Evolutionary conservation across 1,284 basidiomycete genomes (phyloP).

Genomic region (Flammula alnicola): DNA sequence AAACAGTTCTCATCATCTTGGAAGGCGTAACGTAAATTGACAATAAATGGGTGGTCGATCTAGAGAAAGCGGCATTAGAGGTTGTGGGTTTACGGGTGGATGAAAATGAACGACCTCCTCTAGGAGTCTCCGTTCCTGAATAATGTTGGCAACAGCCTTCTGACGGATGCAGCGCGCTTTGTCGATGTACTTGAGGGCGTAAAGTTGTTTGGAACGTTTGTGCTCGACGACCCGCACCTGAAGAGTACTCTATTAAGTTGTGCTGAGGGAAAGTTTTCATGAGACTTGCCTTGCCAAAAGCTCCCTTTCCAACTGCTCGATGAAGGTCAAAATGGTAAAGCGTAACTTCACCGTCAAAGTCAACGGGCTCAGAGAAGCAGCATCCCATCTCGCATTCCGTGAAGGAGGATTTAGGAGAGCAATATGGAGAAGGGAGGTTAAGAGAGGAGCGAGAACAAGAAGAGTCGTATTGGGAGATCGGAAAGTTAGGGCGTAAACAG

Average conservation of each 20-base stretch:
- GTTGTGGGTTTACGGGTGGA: not conserved
- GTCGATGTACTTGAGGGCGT: slow-evolving; percentile 98
- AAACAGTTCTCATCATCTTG: slow-evolving; percentile 99
- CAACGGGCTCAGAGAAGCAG: slow-evolving; percentile 79
- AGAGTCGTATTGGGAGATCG: slow-evolving; percentile 32
- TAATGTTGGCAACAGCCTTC: slow-evolving; percentile 92
- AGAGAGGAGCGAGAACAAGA: slow-evolving; percentile 36
- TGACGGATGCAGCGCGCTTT: slow-evolving; percentile 92
- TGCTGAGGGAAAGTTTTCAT: slow-evolving; percentile 9
- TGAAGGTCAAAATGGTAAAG: slow-evolving; percentile 97
- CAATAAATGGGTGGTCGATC: slow-evolving; percentile 95
- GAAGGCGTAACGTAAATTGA: slow-evolving; percentile 95
- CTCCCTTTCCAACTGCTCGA: slow-evolving; percentile 92
- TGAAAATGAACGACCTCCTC: slow-evolving; percentile 70
- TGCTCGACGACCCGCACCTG: slow-evolving; percentile 93
- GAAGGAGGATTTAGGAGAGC: slow-evolving; percentile 36
- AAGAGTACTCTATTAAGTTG: slow-evolving; percentile 5
- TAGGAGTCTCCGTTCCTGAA: slow-evolving; percentile 88
- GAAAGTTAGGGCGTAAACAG: slow-evolving; percentile 8
- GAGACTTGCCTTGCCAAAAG: slow-evolving; percentile 89
- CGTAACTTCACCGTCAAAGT: slow-evolving; percentile 93
- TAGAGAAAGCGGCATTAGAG: slow-evolving; percentile 37
- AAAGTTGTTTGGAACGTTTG: slow-evolving; percentile 90
- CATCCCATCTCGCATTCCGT: slow-evolving; percentile 58
- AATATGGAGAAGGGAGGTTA: slow-evolving; percentile 29